A percentile compares a stretch with the other conserved stretches of the same genome.
These are phyloP conservation scores for Apophysomyces sp. DNA, from an alignment of 371 early-diverging fungal species.

Conservation along the genomic window DNA sequence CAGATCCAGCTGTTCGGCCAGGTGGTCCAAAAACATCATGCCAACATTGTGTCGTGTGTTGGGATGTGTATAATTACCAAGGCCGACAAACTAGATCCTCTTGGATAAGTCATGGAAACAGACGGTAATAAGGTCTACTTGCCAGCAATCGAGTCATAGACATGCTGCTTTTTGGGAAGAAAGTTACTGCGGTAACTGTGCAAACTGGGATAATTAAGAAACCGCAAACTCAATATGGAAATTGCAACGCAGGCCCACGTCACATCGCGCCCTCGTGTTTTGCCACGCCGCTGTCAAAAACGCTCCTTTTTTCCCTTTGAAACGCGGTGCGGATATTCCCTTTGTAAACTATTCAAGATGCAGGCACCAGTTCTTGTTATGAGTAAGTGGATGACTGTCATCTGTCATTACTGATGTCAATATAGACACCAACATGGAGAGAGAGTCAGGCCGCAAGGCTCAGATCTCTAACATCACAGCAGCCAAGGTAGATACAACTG, in stretches of 20 bases:
- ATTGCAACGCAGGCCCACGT: too few relatives aligned
- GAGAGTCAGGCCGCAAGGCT: constrained; percentile 96
- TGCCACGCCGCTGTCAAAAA: background rate
- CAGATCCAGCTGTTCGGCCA: constrained; percentile 46
- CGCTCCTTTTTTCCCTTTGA: background rate
- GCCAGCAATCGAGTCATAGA: background rate
- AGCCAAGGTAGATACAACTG: constrained; percentile 77
- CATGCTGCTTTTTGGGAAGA: background rate
- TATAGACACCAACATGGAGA: constrained; percentile 89
- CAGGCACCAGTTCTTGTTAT: constrained; percentile 72
- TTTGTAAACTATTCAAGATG: constrained; percentile 32
- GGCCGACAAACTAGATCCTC: constrained; percentile 59
- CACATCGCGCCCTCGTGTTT: background rate
- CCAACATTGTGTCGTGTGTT: constrained; percentile 77
- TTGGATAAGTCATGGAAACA: background rate
- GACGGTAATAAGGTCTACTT: background rate
- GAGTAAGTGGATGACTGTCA: constrained; percentile 49
- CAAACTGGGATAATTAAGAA: background rate
- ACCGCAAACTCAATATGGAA: too few relatives aligned
- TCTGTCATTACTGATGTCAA: constrained; percentile 8
- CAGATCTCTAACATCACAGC: constrained; percentile 97
- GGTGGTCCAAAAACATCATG: constrained; percentile 66
- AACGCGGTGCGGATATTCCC: background rate
- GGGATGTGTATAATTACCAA: constrained; percentile 68
- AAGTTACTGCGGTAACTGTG: too few relatives aligned